These are phyloP conservation scores for Mesembryanthemum crystallinum DNA, from an alignment of 148 eudicot species.

Conservation along the genomic window DNA sequence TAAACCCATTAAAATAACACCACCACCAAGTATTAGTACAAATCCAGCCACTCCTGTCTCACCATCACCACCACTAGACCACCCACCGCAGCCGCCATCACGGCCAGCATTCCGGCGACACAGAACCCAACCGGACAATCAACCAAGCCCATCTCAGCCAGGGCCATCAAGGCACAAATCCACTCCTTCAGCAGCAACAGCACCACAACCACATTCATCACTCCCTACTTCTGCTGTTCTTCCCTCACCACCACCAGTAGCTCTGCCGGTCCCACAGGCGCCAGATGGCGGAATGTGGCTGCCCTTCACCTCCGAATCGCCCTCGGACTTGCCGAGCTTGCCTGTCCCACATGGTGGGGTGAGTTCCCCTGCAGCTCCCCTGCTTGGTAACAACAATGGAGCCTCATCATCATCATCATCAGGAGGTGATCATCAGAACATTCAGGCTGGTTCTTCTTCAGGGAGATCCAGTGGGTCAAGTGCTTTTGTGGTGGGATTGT, in stretches of 20 bases:
- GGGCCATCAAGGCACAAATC: constrained; percentile 16
- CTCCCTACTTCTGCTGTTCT: constrained; percentile 28
- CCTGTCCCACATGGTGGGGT: constrained; percentile 21
- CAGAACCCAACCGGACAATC: neutral
- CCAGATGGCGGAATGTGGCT: constrained; percentile 35
- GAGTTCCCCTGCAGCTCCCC: constrained; percentile 23
- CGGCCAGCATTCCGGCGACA: constrained; percentile 6
- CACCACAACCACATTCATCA: constrained; percentile 8
- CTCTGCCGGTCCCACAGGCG: constrained; percentile 31
- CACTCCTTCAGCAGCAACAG: constrained; percentile 2
- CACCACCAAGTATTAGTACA: constrained; percentile 14
- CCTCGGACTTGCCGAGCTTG: constrained; percentile 18
- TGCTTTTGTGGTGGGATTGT: constrained; percentile 34
- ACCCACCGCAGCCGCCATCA: neutral
- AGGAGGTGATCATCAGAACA: constrained; percentile 29
- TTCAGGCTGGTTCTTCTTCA: constrained; percentile 17
- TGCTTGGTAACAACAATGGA: constrained; percentile 18
- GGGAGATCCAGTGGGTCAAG: constrained; percentile 25
- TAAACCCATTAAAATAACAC: constrained; percentile 17
- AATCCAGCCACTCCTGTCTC: constrained; percentile 4
- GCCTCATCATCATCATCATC: constrained; percentile 6
- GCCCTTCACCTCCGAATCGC: constrained; percentile 21
- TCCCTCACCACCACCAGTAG: constrained; percentile 27
- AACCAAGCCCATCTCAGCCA: neutral
- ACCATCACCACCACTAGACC: constrained; percentile 19